Evolutionary conservation across 352 stramenopile species (phyloP).

Genomic region (Blastocystis hominis): DNA sequence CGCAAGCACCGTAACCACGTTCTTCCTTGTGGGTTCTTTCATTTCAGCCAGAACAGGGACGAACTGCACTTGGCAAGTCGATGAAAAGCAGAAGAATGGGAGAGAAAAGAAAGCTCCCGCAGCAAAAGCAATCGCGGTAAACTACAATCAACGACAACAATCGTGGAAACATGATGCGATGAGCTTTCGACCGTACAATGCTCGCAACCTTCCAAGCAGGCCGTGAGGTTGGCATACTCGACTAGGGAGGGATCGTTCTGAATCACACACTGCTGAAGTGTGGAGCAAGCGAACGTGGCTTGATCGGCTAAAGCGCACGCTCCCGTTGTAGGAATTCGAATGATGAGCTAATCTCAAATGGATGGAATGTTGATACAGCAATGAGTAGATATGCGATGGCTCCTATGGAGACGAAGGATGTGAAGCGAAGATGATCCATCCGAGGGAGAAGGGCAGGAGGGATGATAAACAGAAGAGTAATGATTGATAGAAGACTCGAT

Average conservation of each 20-base stretch:
- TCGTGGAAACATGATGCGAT: background rate
- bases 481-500: background rate
- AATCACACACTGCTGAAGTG: slow-evolving; percentile 33
- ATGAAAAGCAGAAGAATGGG: slow-evolving; percentile 50
- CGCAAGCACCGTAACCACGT: slow-evolving; percentile 23
- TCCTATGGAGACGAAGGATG: slow-evolving; percentile 1
- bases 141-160: background rate
- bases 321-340: background rate
- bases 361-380: background rate
- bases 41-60: slow-evolving; percentile 35
- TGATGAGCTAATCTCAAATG: background rate
- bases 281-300: slow-evolving; percentile 11
- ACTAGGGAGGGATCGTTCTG: background rate
- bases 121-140: slow-evolving; percentile 21
- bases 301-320: slow-evolving; percentile 5
- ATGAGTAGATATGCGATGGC: slow-evolving; percentile 23
- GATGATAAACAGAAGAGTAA: slow-evolving; percentile 23
- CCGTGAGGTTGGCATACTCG: background rate
- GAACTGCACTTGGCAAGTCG: slow-evolving; percentile 38
- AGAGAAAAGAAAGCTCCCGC: slow-evolving; percentile 37
- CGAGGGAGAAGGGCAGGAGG: background rate
- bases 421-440: slow-evolving; percentile 9
- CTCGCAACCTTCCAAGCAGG: slow-evolving; percentile 11
- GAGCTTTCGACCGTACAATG: background rate
- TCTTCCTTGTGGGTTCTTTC: slow-evolving; percentile 20